Evolutionary conservation across 2,329 filamentous ascomycete species (phyloP).

Genomic region (Colletotrichum tamarilloi): DNA sequence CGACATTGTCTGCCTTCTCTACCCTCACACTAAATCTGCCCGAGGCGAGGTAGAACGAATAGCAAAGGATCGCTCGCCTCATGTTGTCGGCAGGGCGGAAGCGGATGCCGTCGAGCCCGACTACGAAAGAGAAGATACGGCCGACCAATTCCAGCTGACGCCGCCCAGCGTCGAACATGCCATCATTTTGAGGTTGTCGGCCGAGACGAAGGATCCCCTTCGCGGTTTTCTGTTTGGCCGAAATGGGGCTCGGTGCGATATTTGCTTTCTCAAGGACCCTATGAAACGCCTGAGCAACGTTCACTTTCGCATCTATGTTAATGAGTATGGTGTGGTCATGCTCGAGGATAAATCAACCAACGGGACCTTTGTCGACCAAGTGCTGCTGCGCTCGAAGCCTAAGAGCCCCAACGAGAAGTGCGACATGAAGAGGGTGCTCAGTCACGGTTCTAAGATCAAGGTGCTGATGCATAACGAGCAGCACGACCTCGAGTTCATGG

Average conservation of each 20-base stretch:
- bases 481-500: conserved; percentile 80
- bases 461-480: conserved; percentile 67
- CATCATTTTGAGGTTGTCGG: conserved; percentile 84
- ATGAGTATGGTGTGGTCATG: conserved; percentile 88
- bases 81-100: conserved; percentile 61
- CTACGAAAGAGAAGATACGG: conserved; percentile 62
- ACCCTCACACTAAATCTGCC: conserved; percentile 80
- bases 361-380: conserved; percentile 86
- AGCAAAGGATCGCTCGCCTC: conserved; percentile 57
- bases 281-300: conserved; percentile 86
- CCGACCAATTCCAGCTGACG: conserved; percentile 61
- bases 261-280: conserved; percentile 74
- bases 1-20: conserved; percentile 89
- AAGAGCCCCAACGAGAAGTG: conserved; percentile 48
- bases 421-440: conserved; percentile 70
- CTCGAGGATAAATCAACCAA: conserved; percentile 96
- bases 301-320: conserved; percentile 96
- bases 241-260: conserved; percentile 77
- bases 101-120: conserved; percentile 63
- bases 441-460: conserved; percentile 78
- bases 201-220: conserved; percentile 72
- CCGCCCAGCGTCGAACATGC: conserved; percentile 69
- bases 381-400: conserved; percentile 64
- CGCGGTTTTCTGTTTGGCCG: conserved; percentile 90
- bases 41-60: conserved; percentile 73